Evolutionary conservation across 306 rosid genomes (phyloP).

Genomic region (Prunus mume): DNA sequence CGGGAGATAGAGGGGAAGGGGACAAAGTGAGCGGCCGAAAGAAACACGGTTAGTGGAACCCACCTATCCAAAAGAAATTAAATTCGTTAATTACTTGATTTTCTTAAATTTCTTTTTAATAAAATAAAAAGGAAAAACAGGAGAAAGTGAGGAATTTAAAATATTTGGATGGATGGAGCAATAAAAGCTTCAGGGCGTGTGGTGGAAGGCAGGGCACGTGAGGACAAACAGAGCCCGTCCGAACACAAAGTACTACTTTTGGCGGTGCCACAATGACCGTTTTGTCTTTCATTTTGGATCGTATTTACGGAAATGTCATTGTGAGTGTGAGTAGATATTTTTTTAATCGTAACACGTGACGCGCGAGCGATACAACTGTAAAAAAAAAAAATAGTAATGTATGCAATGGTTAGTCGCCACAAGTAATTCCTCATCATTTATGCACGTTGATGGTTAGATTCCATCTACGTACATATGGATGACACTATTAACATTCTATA

Average conservation of each 20-base stretch:
- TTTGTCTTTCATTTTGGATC: not conserved
- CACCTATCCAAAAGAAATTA: conserved; percentile 23
- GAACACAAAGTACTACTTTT: not conserved
- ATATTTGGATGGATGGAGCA: conserved; percentile 21
- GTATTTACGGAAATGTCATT: conserved; percentile 7
- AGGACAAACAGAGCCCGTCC: conserved; percentile 21
- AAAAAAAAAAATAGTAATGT: no score
- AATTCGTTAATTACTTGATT: not conserved
- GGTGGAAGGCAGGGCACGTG: conserved; percentile 16
- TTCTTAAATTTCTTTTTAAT: not conserved
- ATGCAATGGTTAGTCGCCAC: no score
- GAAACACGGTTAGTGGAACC: conserved; percentile 52
- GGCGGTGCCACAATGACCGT: not conserved
- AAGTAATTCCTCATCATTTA: no score
- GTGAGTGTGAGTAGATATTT: not conserved
- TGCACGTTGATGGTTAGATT: no score
- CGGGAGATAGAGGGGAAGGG: conserved; percentile 3
- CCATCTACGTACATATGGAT: fast-evolving
- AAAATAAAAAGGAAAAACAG: not conserved
- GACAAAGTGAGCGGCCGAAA: conserved; percentile 57
- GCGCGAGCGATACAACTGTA: not conserved
- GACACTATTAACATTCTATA: no score
- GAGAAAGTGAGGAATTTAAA: not conserved
- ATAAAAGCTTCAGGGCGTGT: conserved; percentile 22
- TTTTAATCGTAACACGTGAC: not conserved